These are phyloP conservation scores for Elymus sibiricus DNA, from an alignment of 176 grass and related monocot genomes.

Conservation along the genomic window DNA sequence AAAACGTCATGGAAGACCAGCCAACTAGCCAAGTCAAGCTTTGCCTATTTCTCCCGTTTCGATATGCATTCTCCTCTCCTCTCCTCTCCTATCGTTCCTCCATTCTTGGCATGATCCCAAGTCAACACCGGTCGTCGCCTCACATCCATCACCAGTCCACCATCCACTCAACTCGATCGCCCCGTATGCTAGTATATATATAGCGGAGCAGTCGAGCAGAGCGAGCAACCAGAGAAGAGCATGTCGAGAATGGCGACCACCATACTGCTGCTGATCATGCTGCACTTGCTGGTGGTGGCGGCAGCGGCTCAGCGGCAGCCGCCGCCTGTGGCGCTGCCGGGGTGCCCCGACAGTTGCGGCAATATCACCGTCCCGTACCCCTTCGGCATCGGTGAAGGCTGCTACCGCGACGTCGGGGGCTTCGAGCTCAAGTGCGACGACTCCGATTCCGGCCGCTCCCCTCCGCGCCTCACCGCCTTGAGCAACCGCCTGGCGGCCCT, in stretches of 20 bases:
- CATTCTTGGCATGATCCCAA: too few relatives aligned
- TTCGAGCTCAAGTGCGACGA: conserved; percentile 41
- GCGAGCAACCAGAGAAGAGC: neutral
- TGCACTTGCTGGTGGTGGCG: neutral
- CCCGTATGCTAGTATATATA: too few relatives aligned
- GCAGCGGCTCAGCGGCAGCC: neutral
- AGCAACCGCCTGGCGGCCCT: conserved; percentile 16
- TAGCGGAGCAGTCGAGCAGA: too few relatives aligned
- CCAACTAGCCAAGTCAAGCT: too few relatives aligned
- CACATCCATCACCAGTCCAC: too few relatives aligned
- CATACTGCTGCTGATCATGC: neutral
- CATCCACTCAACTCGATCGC: too few relatives aligned
- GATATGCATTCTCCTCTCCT: too few relatives aligned
- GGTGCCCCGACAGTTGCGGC: conserved; percentile 44
- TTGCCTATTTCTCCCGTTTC: too few relatives aligned
- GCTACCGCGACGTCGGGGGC: neutral
- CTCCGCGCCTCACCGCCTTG: conserved; percentile 15
- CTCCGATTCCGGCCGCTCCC: neutral
- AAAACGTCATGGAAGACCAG: too few relatives aligned
- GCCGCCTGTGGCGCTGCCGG: conserved; percentile 10
- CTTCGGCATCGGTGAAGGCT: conserved; percentile 44
- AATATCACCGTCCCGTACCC: conserved; percentile 52
- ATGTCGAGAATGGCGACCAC: neutral
- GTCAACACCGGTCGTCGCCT: too few relatives aligned
- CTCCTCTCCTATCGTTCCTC: too few relatives aligned